These are phyloP conservation scores for Phytophthora idaei DNA, from an alignment of 352 stramenopile genomes.

Conservation along the genomic window DNA sequence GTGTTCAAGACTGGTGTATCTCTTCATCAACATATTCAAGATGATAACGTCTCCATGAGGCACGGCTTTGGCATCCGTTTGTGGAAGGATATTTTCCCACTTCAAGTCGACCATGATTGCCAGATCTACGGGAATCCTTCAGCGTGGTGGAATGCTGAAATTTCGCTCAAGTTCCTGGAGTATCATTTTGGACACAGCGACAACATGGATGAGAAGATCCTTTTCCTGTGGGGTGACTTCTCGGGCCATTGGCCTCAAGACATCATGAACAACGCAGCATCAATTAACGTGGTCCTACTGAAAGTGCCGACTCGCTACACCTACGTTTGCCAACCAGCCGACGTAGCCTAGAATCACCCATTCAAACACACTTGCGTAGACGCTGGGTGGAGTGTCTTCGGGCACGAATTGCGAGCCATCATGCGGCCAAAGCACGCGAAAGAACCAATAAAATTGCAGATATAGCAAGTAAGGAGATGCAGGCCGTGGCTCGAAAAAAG, in stretches of 20 bases:
- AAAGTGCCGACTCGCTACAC: conserved; percentile 6
- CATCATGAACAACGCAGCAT: not conserved
- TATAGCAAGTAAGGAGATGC: no score
- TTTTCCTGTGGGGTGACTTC: conserved; percentile 6
- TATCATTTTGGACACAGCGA: not conserved
- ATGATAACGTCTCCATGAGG: not conserved
- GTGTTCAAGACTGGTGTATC: conserved; percentile 8
- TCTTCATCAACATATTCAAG: not conserved
- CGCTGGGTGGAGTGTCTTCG: no score
- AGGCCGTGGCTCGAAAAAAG: no score
- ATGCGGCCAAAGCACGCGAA: no score
- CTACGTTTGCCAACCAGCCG: not conserved
- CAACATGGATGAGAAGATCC: not conserved
- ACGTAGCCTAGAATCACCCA: no score
- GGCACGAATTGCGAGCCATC: no score
- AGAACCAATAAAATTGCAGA: no score
- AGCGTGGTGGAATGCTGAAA: conserved; percentile 5
- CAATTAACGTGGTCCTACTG: conserved; percentile 1
- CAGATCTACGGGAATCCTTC: conserved; percentile 2
- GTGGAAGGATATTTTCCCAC: conserved; percentile 14
- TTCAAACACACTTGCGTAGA: no score
- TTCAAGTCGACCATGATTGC: not conserved
- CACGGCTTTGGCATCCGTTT: conserved; percentile 11
- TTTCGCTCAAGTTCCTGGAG: not conserved
- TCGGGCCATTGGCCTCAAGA: not conserved